These are phyloP conservation scores for Lepidium sativum DNA, from an alignment of 345 rosid genomes.

Conservation along the genomic window DNA sequence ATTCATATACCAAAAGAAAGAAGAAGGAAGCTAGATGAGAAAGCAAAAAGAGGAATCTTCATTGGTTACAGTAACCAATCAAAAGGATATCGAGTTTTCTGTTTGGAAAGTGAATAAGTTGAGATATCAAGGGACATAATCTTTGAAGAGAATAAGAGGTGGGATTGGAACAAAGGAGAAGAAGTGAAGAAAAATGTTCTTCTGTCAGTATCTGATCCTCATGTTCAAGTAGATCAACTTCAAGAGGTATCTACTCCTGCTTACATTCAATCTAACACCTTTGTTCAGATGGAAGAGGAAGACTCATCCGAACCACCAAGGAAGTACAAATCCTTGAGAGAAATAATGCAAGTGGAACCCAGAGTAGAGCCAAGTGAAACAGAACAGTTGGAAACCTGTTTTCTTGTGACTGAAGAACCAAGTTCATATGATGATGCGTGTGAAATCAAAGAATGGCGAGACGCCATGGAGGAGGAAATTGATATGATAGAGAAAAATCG, in stretches of 20 bases:
- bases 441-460: background rate
- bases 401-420: background rate
- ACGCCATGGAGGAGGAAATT: background rate
- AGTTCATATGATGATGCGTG: background rate
- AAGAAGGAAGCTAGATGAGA: background rate
- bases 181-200: background rate
- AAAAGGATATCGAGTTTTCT: background rate
- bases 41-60: background rate
- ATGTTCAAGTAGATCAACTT: background rate
- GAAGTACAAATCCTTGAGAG: background rate
- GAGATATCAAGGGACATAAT: background rate
- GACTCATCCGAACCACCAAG: background rate
- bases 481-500: background rate
- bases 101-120: background rate
- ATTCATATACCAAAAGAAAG: background rate
- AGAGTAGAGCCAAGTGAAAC: background rate
- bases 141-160: background rate
- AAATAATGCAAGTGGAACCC: background rate
- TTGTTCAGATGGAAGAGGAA: background rate
- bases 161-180: background rate
- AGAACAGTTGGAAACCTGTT: background rate
- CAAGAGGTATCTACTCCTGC: background rate
- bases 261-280: background rate
- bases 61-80: background rate
- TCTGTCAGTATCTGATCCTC: background rate